Conservation (phyloP, 2,329 filamentous ascomycete genomes). For the Claviceps spartinae region DNA sequence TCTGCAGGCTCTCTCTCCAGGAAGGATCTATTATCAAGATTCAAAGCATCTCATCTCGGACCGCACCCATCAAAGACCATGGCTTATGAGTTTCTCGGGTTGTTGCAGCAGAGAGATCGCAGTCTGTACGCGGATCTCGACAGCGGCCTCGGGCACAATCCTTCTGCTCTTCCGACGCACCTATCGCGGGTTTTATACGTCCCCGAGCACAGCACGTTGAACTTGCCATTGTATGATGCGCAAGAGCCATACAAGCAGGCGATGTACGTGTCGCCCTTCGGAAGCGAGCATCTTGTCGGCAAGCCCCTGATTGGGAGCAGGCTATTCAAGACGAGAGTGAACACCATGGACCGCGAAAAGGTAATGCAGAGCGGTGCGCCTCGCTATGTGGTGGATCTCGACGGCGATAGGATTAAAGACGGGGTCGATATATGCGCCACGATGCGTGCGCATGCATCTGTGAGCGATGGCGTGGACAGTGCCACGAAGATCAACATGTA, state of each 20-base stretch:
- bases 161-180: neutral
- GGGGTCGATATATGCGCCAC: slow-evolving; percentile 1
- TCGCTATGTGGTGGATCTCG: neutral
- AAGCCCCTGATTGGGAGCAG: slow-evolving; percentile 3
- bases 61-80: neutral
- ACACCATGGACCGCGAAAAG: neutral
- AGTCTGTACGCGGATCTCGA: neutral
- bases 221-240: slow-evolving; percentile 3
- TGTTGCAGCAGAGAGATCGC: neutral
- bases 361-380: neutral
- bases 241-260: neutral
- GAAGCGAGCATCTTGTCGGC: neutral
- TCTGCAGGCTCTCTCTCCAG: too few species aligned
- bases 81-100: neutral
- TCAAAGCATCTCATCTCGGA: neutral
- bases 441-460: neutral
- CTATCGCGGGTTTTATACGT: slow-evolving; percentile 5
- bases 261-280: neutral
- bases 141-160: slow-evolving; percentile 3
- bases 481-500: neutral
- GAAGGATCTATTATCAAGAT: neutral
- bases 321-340: slow-evolving; percentile 4
- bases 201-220: slow-evolving; percentile 1
- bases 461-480: too few species aligned
- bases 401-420: neutral